Evolutionary conservation across 2,329 filamentous ascomycete species (phyloP), one percentile per base, ranked within the genome.

Genomic region (Didymellaceae sp.): DNA sequence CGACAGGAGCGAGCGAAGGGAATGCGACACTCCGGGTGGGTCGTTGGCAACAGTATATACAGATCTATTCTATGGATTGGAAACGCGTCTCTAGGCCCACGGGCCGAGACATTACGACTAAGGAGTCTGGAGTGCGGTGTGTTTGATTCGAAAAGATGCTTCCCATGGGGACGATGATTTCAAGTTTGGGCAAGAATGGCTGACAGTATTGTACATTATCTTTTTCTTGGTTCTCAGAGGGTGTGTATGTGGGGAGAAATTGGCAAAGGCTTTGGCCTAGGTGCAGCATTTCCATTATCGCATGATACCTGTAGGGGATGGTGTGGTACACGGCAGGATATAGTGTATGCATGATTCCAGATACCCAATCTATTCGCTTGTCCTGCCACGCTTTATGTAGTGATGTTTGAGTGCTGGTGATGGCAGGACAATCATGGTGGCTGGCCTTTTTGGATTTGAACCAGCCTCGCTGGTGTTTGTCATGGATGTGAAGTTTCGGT

Each of bases 221-320:
- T 30, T 20, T 33, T 37, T 44, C 20, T 45, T 14, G 18, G 16
- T 39, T 22, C 20, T 24, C 5, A 22, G 9, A 33, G 18, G 40
- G 40, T 42, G 28, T n/a, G 24, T 25, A 26, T 51, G 43, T 34
- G 14, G 43, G 30, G 17, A 39, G 40, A 47, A 43, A 44, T 38
- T 58, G 54, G 33, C 38, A 40, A 16, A 26, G 45, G 52, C 53
- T 45, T 54, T 31, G 40, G 46, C 47, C 31, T n/a, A 11, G 24
- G 44, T 32, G 42, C 35, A 34, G 43, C 42, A n/a, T 25, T 48
- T 30, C 50, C 22, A 17, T 34, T 49, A 48, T 42, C 32, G 51
- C 48, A 52, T 55, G 57, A 57, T 57, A 55, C 51, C 51, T 55
- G 31, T 51, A 54, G 26, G 45, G 45, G 45, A 44, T 54, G 45